A percentile compares a stretch with the other conserved stretches of the same genome.
These are phyloP conservation scores for Podochytrium sp. DNA, from an alignment of 192 early-diverging fungal species.

Conservation along the genomic window DNA sequence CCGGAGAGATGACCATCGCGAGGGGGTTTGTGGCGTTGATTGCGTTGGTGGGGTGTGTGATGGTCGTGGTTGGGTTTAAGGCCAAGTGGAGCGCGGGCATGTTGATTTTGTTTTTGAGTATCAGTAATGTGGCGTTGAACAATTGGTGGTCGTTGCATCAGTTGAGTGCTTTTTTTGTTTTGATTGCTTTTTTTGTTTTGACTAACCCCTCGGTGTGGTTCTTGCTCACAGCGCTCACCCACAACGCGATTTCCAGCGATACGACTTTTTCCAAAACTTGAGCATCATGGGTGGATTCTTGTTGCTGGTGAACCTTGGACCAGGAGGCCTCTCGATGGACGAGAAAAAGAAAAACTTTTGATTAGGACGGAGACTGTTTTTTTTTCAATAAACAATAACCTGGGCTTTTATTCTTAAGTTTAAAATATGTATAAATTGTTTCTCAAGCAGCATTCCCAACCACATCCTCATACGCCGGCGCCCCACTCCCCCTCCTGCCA, in stretches of 20 bases:
- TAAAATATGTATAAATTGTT: too few relatives aligned
- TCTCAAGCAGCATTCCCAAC: too few relatives aligned
- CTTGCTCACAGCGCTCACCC: too few relatives aligned
- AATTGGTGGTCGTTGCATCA: conserved; percentile 95
- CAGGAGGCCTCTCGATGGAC: conserved; percentile 90
- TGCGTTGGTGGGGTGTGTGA: conserved; percentile 82
- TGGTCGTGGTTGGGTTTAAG: conserved; percentile 98
- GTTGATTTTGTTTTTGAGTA: conserved; percentile 82
- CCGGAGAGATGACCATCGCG: conserved; percentile 77
- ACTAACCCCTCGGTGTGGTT: neutral
- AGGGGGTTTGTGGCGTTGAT: conserved; percentile 74
- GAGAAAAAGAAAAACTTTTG: conserved; percentile 97
- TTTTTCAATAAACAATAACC: too few relatives aligned
- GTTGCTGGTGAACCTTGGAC: conserved; percentile 86
- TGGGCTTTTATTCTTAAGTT: too few relatives aligned
- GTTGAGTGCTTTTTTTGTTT: conserved; percentile 10
- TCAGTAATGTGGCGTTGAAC: conserved; percentile 92
- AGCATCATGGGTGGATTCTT: conserved; percentile 96
- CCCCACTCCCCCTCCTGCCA: neutral
- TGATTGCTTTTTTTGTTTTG: neutral
- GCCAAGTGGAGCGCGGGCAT: conserved; percentile 96
- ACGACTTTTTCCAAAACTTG: conserved; percentile 98
- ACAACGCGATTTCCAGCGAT: conserved; percentile 85
- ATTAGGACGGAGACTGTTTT: too few relatives aligned
- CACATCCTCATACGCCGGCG: neutral